A percentile compares a stretch with the other conserved stretches of the same genome.
phyloP scores from a whole-genome alignment of 768 basidiomycete species.

The Podaxis sp. region DNA sequence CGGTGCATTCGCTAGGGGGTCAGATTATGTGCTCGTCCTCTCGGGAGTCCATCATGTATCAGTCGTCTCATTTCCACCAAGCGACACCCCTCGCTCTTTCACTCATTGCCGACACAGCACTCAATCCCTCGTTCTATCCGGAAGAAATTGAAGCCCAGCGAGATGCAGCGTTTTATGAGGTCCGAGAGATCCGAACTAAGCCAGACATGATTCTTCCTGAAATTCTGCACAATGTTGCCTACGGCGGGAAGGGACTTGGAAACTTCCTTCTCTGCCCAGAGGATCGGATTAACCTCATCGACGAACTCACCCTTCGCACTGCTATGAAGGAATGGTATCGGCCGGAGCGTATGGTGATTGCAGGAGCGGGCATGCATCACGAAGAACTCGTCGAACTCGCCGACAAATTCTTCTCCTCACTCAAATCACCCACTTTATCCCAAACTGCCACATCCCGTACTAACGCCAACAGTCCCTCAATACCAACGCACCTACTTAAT shows the following conservation, averaged over 20 bases:
- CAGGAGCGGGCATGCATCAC: conserved; percentile 91
- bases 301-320: conserved; percentile 54
- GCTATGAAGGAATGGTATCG: conserved; percentile 82
- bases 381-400: conserved; percentile 83
- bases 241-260: conserved; percentile 74
- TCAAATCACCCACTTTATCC: conserved; percentile 38
- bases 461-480: conserved; percentile 27
- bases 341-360: conserved; percentile 94
- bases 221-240: conserved; percentile 84
- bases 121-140: conserved; percentile 68
- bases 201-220: conserved; percentile 95
- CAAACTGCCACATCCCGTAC: conserved; percentile 24
- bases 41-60: conserved; percentile 96
- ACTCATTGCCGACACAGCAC: conserved; percentile 88
- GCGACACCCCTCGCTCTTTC: conserved; percentile 80
- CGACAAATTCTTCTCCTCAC: conserved; percentile 79
- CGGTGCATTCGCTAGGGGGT: conserved; percentile 83
- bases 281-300: conserved; percentile 71
- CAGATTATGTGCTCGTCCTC: conserved; percentile 91
- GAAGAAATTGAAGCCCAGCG: conserved; percentile 84
- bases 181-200: conserved; percentile 82
- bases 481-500: conserved; percentile 59
- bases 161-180: conserved; percentile 88
- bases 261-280: conserved; percentile 88
- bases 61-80: conserved; percentile 89